Evolutionary conservation across 805 yeast genomes (phyloP), one percentile per base, ranked within the genome.

Genomic region (Saccharomyces mikatae): DNA sequence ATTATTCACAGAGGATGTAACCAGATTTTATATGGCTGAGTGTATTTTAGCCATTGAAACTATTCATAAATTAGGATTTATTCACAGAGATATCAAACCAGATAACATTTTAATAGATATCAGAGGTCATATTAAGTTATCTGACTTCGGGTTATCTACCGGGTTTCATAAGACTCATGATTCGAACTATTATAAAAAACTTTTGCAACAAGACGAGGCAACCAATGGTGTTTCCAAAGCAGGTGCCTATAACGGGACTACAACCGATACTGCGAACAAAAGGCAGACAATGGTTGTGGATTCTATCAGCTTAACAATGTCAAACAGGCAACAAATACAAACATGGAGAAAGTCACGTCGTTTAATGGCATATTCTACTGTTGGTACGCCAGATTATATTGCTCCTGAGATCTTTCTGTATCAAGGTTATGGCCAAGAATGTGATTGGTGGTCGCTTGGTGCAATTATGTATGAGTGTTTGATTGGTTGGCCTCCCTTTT

Each of bases 371-470:
- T 90, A 90, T 67, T 89, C 96, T 6, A 91, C 97, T 0, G 97
- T 90, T 30, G 97, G 97, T 48, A 90, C 97, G 0, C 97, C 97
- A 0, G 97, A 90, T 70, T 90, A 90, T 68, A 90, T 90, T 70
- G 97, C 97, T 0, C 97, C 97, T 0, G 97, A 90, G 68, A 91
- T 90, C 57, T 90, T 90, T 64, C 76, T 89, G 49, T 89, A 89
- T 63, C 94, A 90, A 73, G 97, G 97, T 4, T 90, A 90, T 71
- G 96, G 97, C 11, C 96, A 89, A 72, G 96, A 90, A 67, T 90
- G 97, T 73, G 97, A 90, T 71, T 90, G 97, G 97, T 90, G 97
- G 97, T 87, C 96, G 8, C 73, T 90, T 48, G 97, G 97, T 30
- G 96, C 96, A 1, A 90, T 90, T 66, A 91, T 90, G 97, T 90